phyloP scores from a whole-genome alignment of 2,329 filamentous ascomycete genomes.

The Beauveria brongniartii region DNA sequence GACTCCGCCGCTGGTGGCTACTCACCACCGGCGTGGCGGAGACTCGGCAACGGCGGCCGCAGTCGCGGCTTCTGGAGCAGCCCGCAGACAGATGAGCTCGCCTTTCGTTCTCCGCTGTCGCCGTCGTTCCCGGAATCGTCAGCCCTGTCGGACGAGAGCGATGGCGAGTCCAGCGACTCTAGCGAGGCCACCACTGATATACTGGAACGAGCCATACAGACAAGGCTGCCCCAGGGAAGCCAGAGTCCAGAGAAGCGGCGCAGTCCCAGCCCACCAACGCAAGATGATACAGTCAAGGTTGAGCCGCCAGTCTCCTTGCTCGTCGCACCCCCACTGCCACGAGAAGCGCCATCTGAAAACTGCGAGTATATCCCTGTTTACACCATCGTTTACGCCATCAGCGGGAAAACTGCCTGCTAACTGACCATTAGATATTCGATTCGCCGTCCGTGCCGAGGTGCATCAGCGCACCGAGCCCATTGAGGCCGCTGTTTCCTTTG shows the following conservation, averaged over 20 bases:
- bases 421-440: conserved; percentile 62
- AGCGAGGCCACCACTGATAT: conserved; percentile 22
- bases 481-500: conserved; percentile 58
- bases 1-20: conserved; percentile 45
- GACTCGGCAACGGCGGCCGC: conserved; percentile 50
- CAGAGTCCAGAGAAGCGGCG: conserved; percentile 45
- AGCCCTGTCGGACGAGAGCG: not conserved
- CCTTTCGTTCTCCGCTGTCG: conserved; percentile 36
- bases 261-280: conserved; percentile 33
- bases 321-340: conserved; percentile 14
- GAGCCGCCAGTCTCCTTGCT: conserved; percentile 22
- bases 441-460: conserved; percentile 79
- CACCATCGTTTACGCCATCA: not conserved
- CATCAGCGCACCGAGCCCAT: conserved; percentile 81
- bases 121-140: conserved; percentile 12
- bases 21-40: conserved; percentile 53
- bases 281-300: conserved; percentile 31
- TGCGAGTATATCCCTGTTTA: conserved; percentile 32
- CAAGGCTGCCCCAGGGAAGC: conserved; percentile 47
- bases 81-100: conserved; percentile 36
- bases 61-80: conserved; percentile 53
- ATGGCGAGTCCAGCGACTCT: conserved; percentile 25
- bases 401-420: not conserved
- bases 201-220: conserved; percentile 44
- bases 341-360: conserved; percentile 34